phyloP scores from a whole-genome alignment of 306 rosid genomes.

The Oemleria cerasiformis region DNA sequence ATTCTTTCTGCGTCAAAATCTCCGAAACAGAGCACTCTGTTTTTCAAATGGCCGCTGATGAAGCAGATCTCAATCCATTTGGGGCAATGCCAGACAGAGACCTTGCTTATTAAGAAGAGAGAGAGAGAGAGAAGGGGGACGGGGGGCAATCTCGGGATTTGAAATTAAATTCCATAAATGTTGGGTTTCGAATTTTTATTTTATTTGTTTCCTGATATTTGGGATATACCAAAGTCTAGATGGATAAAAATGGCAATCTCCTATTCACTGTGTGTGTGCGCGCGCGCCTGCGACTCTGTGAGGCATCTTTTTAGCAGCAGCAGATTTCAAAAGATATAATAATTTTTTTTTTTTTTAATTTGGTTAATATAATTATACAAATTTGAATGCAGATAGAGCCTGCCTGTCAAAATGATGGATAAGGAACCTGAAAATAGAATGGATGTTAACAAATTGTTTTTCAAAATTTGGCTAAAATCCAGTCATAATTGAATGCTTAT shows the following conservation, averaged over 20 bases:
- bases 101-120: slow-evolving; percentile 14
- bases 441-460: background rate
- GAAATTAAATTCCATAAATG: slow-evolving; percentile 35
- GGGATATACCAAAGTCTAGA: slow-evolving; percentile 7
- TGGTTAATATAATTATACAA: background rate
- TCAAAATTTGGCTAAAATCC: background rate
- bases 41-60: slow-evolving; percentile 29
- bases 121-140: background rate
- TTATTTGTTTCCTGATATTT: slow-evolving; percentile 20
- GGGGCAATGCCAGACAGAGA: slow-evolving; percentile 10
- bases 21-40: slow-evolving; percentile 33
- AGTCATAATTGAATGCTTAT: background rate
- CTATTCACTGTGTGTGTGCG: too few species aligned
- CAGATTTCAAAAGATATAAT: background rate
- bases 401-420: background rate
- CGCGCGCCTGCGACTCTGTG: too few species aligned
- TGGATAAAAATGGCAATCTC: background rate
- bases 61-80: slow-evolving; percentile 34
- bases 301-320: background rate
- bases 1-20: slow-evolving; percentile 35
- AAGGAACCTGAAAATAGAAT: background rate
- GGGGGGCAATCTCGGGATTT: slow-evolving; percentile 34
- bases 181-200: slow-evolving; percentile 12
- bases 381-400: too few species aligned
- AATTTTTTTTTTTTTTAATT: background rate